These are phyloP conservation scores for Gelatoporia subvermispora DNA, from an alignment of 768 basidiomycete genomes.

Conservation along the genomic window DNA sequence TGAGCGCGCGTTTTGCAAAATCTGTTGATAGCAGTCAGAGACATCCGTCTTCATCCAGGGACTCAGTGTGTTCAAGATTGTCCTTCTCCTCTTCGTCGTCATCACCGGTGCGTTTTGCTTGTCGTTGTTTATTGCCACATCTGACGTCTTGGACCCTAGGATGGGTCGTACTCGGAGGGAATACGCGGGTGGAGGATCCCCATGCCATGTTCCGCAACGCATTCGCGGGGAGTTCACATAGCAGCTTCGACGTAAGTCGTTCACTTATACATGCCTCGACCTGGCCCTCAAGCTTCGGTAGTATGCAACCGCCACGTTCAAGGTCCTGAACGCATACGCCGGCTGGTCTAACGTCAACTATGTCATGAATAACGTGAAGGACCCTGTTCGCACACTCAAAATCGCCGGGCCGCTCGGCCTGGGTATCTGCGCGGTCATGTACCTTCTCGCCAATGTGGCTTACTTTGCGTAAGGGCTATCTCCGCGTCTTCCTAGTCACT, in stretches of 20 bases:
- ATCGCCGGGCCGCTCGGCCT: constrained; percentile 58
- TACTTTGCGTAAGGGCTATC: constrained; percentile 16
- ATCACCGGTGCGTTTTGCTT: constrained; percentile 29
- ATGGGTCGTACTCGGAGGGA: constrained; percentile 55
- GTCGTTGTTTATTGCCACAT: neutral
- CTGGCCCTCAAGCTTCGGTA: constrained; percentile 14
- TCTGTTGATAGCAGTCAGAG: constrained; percentile 15
- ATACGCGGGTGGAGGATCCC: constrained; percentile 52
- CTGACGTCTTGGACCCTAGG: constrained; percentile 26
- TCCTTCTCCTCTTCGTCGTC: constrained; percentile 17
- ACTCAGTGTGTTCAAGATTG: constrained; percentile 31
- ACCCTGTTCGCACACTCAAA: constrained; percentile 57
- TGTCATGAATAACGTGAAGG: constrained; percentile 55
- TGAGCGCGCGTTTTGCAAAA: constrained; percentile 13
- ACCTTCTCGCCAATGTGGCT: constrained; percentile 53
- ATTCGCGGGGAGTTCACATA: constrained; percentile 51
- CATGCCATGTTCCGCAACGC: constrained; percentile 52
- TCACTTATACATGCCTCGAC: neutral
- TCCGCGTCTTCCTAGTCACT: no score
- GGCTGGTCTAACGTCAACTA: constrained; percentile 59
- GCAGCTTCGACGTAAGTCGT: constrained; percentile 39
- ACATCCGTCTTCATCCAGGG: constrained; percentile 23
- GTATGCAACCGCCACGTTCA: constrained; percentile 61
- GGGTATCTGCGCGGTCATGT: constrained; percentile 46
- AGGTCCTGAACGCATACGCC: constrained; percentile 43